phyloP scores from a whole-genome alignment of 1,139 yeast genomes.

The Kazachstania sp. region DNA sequence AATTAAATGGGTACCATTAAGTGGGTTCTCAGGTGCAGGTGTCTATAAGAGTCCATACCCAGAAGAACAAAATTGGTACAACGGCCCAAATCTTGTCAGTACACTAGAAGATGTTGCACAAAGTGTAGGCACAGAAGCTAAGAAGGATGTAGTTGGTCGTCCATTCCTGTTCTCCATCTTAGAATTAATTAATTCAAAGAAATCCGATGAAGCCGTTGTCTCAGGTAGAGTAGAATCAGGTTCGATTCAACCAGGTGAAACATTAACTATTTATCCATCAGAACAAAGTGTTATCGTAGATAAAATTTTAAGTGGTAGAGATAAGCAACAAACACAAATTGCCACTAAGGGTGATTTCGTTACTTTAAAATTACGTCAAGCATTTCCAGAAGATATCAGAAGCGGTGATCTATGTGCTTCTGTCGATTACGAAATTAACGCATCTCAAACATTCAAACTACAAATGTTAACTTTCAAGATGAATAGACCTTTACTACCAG shows the following conservation, averaged over 20 bases:
- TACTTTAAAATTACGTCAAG: conserved; percentile 47
- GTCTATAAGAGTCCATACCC: conserved; percentile 41
- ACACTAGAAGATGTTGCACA: conserved; percentile 39
- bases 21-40: conserved; percentile 80
- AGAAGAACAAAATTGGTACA: conserved; percentile 45
- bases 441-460: conserved; percentile 46
- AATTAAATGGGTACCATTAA: conserved; percentile 67
- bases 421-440: conserved; percentile 39
- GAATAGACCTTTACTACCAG: conserved; percentile 66
- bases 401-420: conserved; percentile 69
- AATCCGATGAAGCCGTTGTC: conserved; percentile 31
- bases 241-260: conserved; percentile 66
- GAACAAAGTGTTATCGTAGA: conserved; percentile 40
- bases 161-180: conserved; percentile 37
- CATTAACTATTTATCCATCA: conserved; percentile 53
- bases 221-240: conserved; percentile 75
- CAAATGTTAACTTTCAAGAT: conserved; percentile 61
- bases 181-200: conserved; percentile 31
- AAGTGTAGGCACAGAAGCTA: conserved; percentile 26
- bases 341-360: conserved; percentile 69
- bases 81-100: conserved; percentile 56
- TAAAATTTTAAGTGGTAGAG: conserved; percentile 31
- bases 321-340: conserved; percentile 28
- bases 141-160: conserved; percentile 21
- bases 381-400: conserved; percentile 44